Base-by-base conservation (phyloP, 1,139 yeast species). In the Sugiyamaella grinbergsii region DNA sequence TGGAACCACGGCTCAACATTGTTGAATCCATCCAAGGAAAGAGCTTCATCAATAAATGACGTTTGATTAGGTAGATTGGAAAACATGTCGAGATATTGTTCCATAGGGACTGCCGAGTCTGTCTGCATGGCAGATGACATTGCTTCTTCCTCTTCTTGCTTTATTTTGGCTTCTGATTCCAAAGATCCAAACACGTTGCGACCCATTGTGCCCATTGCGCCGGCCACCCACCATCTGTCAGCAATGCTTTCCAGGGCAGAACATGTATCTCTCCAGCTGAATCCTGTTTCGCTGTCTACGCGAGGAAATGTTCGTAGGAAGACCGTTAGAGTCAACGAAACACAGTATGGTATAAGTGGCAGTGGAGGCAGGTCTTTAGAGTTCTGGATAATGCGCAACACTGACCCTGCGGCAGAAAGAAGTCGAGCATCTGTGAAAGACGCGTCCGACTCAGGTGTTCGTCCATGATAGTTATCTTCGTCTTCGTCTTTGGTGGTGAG, bases 181-280 rank as follows among this genome's bases (percentile, higher is more conserved):
- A 67, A 50, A 42, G 58, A 57, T 31, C 58, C 57, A 52, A 67
- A 67, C 24, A 66, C 67, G 11, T 61, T 63, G 51, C 64, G 55
- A 8, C 71, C 71, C 71, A 68, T 67, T 32, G 64, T 60, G 13
- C 69, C 66, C 71, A 68, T 68, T 23, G 70, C 71, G 22, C 67
- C 70, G 1, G 71, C 70, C 2, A 68, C 68, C 71, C 71, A 68
- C 71, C 71, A 68, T 32, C 62, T 58, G 36, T 57, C 62, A 1
- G 69, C 62, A 62, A 68, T 53, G 20, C 50, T 43, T 40, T 66
- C 68, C 38, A 68, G 59, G 28, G 63, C 44, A 11, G 50, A 44
- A 44, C 69, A 64, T 39, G 64, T 55, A 28, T 67, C 66, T 28
- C 57, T 52, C 70, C 69, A 67, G 20, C 54, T 53, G 44, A 54